phyloP scores from a whole-genome alignment of 2,329 filamentous ascomycete genomes.

The Fusarium albosuccineum region DNA sequence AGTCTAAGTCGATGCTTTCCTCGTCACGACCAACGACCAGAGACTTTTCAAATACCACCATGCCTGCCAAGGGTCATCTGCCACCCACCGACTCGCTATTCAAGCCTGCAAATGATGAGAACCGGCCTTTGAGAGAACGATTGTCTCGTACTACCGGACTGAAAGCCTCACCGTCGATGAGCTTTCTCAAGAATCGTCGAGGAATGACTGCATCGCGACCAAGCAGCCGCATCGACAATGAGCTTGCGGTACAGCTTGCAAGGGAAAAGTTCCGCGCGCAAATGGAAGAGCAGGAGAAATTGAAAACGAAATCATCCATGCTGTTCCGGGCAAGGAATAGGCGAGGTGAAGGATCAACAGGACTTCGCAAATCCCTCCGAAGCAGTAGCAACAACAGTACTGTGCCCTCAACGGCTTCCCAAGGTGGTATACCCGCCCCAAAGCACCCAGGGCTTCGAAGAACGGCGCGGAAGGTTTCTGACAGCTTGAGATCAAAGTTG shows the following conservation, averaged over 20 bases:
- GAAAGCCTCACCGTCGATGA: slow-evolving; percentile 68
- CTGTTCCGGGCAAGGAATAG: slow-evolving; percentile 58
- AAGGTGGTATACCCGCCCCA: slow-evolving; percentile 35
- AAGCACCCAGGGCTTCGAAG: slow-evolving; percentile 56
- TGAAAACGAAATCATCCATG: slow-evolving; percentile 58
- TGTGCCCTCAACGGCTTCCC: slow-evolving; percentile 49
- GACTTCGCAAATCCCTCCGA: slow-evolving; percentile 64
- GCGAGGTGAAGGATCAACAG: slow-evolving; percentile 50
- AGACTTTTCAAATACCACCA: slow-evolving; percentile 26
- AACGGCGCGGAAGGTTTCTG: slow-evolving; percentile 73
- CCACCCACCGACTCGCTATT: slow-evolving; percentile 24
- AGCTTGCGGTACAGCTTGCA: slow-evolving; percentile 53
- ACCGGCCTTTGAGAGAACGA: slow-evolving; percentile 39
- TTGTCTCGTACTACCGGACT: slow-evolving; percentile 42
- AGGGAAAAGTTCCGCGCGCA: slow-evolving; percentile 54
- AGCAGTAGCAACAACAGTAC: slow-evolving; percentile 58
- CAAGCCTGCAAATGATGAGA: slow-evolving; percentile 44
- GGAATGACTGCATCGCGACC: slow-evolving; percentile 37
- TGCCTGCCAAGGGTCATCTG: slow-evolving; percentile 17
- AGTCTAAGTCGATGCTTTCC: slow-evolving; percentile 68
- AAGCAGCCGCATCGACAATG: slow-evolving; percentile 46
- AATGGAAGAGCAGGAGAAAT: slow-evolving; percentile 50
- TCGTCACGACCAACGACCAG: slow-evolving; percentile 40
- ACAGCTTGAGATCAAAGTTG: slow-evolving; percentile 71
- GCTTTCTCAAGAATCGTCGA: slow-evolving; percentile 58